Conservation (phyloP, 805 yeast genomes). For the Diddensiella santjacobensis region DNA sequence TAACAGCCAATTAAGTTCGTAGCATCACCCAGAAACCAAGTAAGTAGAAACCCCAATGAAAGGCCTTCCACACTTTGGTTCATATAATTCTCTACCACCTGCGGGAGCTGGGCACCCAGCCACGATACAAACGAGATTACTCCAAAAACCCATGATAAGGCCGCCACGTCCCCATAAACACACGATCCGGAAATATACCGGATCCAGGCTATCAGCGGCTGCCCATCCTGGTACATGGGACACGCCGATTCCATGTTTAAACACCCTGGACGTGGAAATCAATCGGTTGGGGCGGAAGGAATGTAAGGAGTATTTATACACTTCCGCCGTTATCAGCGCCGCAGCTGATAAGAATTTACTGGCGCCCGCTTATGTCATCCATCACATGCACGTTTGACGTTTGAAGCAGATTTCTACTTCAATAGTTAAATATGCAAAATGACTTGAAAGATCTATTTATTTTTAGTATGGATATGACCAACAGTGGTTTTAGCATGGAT, state of each 20-base stretch:
- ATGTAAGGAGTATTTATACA: not conserved
- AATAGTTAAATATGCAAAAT: too few species aligned
- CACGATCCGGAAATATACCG: constrained; percentile 25
- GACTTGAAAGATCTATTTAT: too few species aligned
- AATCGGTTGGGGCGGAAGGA: not conserved
- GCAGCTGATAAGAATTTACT: not conserved
- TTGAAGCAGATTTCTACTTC: too few species aligned
- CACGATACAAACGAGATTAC: constrained; percentile 43
- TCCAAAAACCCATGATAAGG: constrained; percentile 25
- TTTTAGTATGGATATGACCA: too few species aligned
- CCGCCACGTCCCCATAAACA: constrained; percentile 27
- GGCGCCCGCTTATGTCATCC: not conserved
- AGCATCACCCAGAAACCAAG: constrained; percentile 65
- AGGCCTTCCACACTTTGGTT: constrained; percentile 65
- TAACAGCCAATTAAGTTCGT: constrained; percentile 65
- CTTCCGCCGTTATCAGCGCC: not conserved
- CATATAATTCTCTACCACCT: constrained; percentile 55
- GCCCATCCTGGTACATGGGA: constrained; percentile 28
- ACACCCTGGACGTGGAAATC: not conserved
- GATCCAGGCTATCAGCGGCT: constrained; percentile 26
- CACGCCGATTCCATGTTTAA: constrained; percentile 12
- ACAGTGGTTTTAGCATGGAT: too few species aligned
- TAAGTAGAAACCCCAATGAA: constrained; percentile 52
- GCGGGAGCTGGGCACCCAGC: constrained; percentile 75
- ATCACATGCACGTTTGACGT: not conserved